A percentile compares a stretch with the other conserved stretches of the same genome.
Conservation (phyloP, 768 basidiomycete species). For the Wakefieldia striispora region DNA sequence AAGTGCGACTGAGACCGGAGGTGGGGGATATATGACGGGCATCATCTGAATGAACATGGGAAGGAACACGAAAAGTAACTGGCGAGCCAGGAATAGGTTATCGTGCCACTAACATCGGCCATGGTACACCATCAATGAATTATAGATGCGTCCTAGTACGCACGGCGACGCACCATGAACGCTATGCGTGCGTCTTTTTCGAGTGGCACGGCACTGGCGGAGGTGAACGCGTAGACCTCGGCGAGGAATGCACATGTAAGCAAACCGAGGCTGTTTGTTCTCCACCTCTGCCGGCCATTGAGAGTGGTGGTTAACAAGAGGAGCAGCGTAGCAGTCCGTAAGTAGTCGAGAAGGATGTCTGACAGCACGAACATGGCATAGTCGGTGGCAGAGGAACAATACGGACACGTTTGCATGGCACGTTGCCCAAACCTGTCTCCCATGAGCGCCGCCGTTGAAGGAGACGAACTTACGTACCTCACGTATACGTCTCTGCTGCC, state of each 20-base stretch:
- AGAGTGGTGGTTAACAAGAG: constrained; percentile 41
- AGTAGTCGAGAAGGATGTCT: constrained; percentile 53
- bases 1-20: constrained; percentile 29
- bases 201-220: constrained; percentile 46
- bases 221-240: constrained; percentile 54
- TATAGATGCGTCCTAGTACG: background rate
- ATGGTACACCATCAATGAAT: background rate
- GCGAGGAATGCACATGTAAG: constrained; percentile 48
- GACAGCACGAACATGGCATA: constrained; percentile 60
- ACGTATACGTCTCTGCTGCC: constrained; percentile 59
- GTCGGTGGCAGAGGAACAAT: constrained; percentile 60
- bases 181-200: constrained; percentile 37
- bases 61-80: constrained; percentile 54
- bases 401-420: constrained; percentile 59
- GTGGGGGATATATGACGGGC: constrained; percentile 34
- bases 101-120: constrained; percentile 63
- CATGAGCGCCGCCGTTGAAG: background rate
- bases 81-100: constrained; percentile 50
- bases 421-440: constrained; percentile 62
- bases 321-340: constrained; percentile 53
- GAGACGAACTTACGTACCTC: constrained; percentile 40
- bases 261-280: constrained; percentile 44
- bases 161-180: constrained; percentile 37
- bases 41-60: constrained; percentile 48
- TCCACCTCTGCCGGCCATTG: constrained; percentile 42